Evolutionary conservation across 202 grass and related monocot genomes (phyloP).

Genomic region (Bolboschoenoplectus hybrid): DNA sequence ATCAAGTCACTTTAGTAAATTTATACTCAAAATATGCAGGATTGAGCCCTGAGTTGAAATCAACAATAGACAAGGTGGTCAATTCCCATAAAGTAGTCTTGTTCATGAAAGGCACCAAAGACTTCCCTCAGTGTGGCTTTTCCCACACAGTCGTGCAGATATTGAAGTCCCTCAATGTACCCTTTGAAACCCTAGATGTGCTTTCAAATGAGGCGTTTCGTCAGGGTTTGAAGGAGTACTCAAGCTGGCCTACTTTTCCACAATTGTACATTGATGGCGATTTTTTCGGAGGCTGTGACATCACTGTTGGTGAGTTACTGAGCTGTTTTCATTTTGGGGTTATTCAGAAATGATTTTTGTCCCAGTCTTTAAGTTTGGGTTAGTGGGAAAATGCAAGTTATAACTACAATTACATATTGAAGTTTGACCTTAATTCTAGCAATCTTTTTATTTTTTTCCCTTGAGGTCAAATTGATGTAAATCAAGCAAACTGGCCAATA

Average conservation of each 20-base stretch:
- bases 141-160: conserved; percentile 96
- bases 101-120: conserved; percentile 97
- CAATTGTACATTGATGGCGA: conserved; percentile 94
- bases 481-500: conserved; percentile 4
- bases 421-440: not conserved
- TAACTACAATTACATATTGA: not conserved
- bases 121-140: conserved; percentile 98
- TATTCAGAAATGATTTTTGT: not conserved
- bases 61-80: conserved; percentile 84
- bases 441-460: not conserved
- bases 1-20: not conserved
- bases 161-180: conserved; percentile 77
- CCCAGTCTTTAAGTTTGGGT: not conserved
- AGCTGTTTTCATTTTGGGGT: not conserved
- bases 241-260: conserved; percentile 91
- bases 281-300: conserved; percentile 87
- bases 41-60: conserved; percentile 60
- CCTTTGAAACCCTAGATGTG: conserved; percentile 90
- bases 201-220: conserved; percentile 85
- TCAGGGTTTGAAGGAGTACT: conserved; percentile 90
- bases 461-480: not conserved
- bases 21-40: conserved; percentile 24
- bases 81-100: conserved; percentile 74
- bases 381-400: not conserved
- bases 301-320: conserved; percentile 58